Conservation (phyloP, 352 stramenopile genomes). For the Phytophthora cryptogea region DNA sequence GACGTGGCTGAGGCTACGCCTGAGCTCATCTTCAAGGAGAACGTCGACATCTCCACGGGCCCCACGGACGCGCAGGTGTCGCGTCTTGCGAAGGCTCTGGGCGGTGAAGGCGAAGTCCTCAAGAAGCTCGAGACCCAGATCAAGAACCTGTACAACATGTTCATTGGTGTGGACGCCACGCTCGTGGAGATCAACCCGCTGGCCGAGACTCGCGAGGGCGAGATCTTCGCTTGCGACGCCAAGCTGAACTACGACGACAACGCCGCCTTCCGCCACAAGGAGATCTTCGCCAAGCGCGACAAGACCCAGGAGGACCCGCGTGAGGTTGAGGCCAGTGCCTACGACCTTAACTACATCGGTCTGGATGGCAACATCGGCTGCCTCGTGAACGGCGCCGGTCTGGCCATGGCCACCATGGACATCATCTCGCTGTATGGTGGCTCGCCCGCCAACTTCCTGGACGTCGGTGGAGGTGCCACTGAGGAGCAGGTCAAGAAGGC, state of each 20-base stretch:
- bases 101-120: slow-evolving; percentile 51
- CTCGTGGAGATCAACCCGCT: slow-evolving; percentile 99
- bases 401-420: slow-evolving; percentile 99
- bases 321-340: slow-evolving; percentile 93
- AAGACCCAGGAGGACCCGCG: slow-evolving; percentile 95
- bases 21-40: slow-evolving; percentile 94
- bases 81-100: slow-evolving; percentile 76
- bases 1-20: slow-evolving; percentile 95
- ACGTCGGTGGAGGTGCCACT: slow-evolving; percentile 96
- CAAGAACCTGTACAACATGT: slow-evolving; percentile 96
- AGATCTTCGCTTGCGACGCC: slow-evolving; percentile 96
- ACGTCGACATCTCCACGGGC: slow-evolving; percentile 94
- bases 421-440: slow-evolving; percentile 99
- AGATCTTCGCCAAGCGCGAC: slow-evolving; percentile 91
- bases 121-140: slow-evolving; percentile 78
- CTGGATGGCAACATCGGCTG: slow-evolving; percentile 99
- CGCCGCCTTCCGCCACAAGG: slow-evolving; percentile 96
- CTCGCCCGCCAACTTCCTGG: slow-evolving; percentile 98
- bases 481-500: slow-evolving; percentile 91
- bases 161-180: slow-evolving; percentile 96
- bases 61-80: slow-evolving; percentile 83
- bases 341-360: slow-evolving; percentile 99
- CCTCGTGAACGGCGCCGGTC: slow-evolving; percentile 99
- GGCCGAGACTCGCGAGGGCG: slow-evolving; percentile 94
- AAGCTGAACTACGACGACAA: slow-evolving; percentile 99